Evolutionary conservation across 164 flowering plant genomes (phyloP).

Genomic region (Cinnamomum micranthum): DNA sequence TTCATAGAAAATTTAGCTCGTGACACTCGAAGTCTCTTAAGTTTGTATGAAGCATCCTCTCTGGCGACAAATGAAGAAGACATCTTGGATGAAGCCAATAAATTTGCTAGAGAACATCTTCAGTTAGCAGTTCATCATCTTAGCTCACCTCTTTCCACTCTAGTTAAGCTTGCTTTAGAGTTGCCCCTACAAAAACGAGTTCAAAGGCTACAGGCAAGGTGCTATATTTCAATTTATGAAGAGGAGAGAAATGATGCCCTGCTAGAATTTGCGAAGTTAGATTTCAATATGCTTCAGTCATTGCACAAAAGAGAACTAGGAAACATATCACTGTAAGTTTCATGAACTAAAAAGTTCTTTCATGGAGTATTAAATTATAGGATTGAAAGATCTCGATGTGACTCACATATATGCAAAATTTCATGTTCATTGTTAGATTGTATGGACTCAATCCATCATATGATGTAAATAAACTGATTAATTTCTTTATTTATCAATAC

Average conservation of each 20-base stretch:
- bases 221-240: constrained; percentile 32
- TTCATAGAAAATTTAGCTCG: constrained; percentile 1
- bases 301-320: constrained; percentile 35
- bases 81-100: constrained; percentile 40
- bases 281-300: constrained; percentile 40
- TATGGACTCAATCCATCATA: too few species aligned
- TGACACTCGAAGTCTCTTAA: constrained; percentile 1
- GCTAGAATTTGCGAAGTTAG: constrained; percentile 41
- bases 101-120: constrained; percentile 30
- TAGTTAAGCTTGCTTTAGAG: constrained; percentile 29
- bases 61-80: constrained; percentile 40
- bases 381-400: constrained; percentile 16
- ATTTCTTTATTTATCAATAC: too few species aligned
- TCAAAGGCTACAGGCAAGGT: constrained; percentile 32
- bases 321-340: constrained; percentile 31
- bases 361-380: too few species aligned
- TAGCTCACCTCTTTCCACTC: constrained; percentile 15
- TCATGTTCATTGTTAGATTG: too few species aligned
- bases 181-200: constrained; percentile 28
- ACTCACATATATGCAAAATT: constrained; percentile 15
- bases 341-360: too few species aligned
- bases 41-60: constrained; percentile 49
- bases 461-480: too few species aligned
- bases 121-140: neutral
- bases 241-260: constrained; percentile 20